Base-by-base conservation (phyloP, 345 rosid species). In the Fremontodendron californicum region DNA sequence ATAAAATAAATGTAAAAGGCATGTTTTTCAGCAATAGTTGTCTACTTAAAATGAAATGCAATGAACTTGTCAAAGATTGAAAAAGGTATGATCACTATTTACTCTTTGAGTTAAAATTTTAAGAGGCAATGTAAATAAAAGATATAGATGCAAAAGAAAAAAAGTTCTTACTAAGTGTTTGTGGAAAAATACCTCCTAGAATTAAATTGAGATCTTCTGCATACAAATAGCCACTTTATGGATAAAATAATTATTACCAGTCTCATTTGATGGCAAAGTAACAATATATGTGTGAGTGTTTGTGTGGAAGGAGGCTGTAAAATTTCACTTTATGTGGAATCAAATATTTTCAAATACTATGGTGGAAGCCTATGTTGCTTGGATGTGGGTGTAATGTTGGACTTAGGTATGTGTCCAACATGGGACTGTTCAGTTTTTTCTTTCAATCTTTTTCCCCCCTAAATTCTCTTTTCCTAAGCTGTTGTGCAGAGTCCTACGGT, bases 1-100 rank as follows among this genome's bases (percentile, higher is more conserved):
- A 82, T 80, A 48, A 42, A 55, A 77, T 76, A 54, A 77, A 76
- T 64, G 88, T 78, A 81, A 82, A 81, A 67, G 78, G 66, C 70
- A 65, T 48, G 66, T 62, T 69, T 62, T 39, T 63, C 54, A 63
- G 51, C 9, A 37, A 78, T 68, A 64, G 8, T 49, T 23, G 21
- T 75, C 46, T 63, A 43, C 33, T 68, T 31, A 45, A 18, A 48
- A 67, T 39, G 9, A 62, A 45, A 42, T n/a, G 8, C 45, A 58
- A n/a, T 49, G 58, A 46, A 64, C 39, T 72, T 64, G 37, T 64
- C 43, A 35, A 60, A 58, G 54, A 54, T 45, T 27, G 75, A 31
- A 71, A 54, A 77, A 12, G 35, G 39, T 37, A 71, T 37, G 42
- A 37, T 69, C 21, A 27, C 8, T 46, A 46, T 46, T 18, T 33